phyloP scores from a whole-genome alignment of 495 filamentous ascomycete species.

The Neurospora cerealis region DNA sequence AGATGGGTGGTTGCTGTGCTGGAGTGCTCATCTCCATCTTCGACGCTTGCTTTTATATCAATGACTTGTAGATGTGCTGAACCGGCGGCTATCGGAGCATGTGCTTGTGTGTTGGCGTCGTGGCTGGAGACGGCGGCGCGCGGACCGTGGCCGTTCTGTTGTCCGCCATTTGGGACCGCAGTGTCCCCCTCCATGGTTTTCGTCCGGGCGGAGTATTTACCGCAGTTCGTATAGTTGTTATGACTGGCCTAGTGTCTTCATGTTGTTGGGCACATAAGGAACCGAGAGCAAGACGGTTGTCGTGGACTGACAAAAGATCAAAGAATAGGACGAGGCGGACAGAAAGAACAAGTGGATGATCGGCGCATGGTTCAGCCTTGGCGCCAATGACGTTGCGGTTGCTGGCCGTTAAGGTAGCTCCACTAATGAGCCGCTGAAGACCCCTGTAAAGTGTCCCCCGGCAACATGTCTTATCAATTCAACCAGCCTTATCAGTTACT shows the following conservation, averaged over 20 bases:
- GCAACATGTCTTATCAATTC: not conserved
- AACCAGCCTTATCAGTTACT: not conserved
- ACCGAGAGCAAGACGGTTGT: not conserved
- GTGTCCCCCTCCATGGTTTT: not conserved
- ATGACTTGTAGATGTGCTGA: not conserved
- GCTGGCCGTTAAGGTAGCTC: not conserved
- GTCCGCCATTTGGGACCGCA: not conserved
- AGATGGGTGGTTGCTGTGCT: conserved; percentile 1
- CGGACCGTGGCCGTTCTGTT: not conserved
- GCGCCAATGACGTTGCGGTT: not conserved
- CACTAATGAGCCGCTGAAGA: not conserved
- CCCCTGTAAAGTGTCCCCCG: not conserved
- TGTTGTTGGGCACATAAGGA: not conserved
- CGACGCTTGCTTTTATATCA: not conserved
- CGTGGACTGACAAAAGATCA: not conserved
- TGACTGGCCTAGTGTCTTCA: not conserved
- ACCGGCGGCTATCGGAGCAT: not conserved
- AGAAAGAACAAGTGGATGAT: not conserved
- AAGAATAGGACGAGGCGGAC: not conserved
- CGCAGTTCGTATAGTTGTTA: not conserved
- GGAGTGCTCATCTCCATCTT: not conserved
- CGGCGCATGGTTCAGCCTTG: not conserved
- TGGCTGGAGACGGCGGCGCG: not conserved
- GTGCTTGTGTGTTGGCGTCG: not conserved
- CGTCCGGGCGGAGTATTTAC: not conserved